These are phyloP conservation scores for Trametes polyzona DNA, from an alignment of 1,284 basidiomycete species.

Conservation along the genomic window DNA sequence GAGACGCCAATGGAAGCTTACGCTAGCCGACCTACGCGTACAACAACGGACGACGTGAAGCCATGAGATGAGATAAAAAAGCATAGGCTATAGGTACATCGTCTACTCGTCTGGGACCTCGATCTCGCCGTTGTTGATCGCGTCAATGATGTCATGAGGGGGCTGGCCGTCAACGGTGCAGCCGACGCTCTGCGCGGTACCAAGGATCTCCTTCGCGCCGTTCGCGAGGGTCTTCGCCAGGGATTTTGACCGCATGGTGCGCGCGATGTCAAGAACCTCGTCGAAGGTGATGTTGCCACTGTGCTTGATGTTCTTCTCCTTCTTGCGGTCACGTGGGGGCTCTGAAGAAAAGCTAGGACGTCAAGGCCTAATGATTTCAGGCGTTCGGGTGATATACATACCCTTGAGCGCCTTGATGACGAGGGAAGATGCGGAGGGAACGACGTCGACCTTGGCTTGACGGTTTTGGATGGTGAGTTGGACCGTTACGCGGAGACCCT, in stretches of 20 bases:
- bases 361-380: no score
- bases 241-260: slow-evolving; percentile 96
- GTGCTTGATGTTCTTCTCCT: slow-evolving; percentile 99
- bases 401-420: slow-evolving; percentile 99
- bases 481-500: slow-evolving; percentile 99
- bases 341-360: slow-evolving; percentile 72
- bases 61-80: slow-evolving; percentile 22
- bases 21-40: background rate
- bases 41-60: background rate
- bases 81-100: slow-evolving; percentile 24
- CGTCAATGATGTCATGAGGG: slow-evolving; percentile 96
- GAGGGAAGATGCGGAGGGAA: slow-evolving; percentile 96
- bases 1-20: no score
- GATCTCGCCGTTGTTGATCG: slow-evolving; percentile 93
- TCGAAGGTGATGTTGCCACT: slow-evolving; percentile 94
- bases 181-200: slow-evolving; percentile 92
- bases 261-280: slow-evolving; percentile 94
- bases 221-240: slow-evolving; percentile 91
- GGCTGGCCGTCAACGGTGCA: slow-evolving; percentile 96
- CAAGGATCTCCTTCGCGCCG: slow-evolving; percentile 93
- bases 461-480: slow-evolving; percentile 99
- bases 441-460: slow-evolving; percentile 96
- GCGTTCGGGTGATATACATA: slow-evolving; percentile 39
- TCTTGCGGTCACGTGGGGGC: slow-evolving; percentile 99
- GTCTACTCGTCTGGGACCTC: slow-evolving; percentile 89